Evolutionary conservation across 2,329 filamentous ascomycete genomes (phyloP), one percentile per base, ranked within the genome.

Genomic region (Elsinoe batatas): DNA sequence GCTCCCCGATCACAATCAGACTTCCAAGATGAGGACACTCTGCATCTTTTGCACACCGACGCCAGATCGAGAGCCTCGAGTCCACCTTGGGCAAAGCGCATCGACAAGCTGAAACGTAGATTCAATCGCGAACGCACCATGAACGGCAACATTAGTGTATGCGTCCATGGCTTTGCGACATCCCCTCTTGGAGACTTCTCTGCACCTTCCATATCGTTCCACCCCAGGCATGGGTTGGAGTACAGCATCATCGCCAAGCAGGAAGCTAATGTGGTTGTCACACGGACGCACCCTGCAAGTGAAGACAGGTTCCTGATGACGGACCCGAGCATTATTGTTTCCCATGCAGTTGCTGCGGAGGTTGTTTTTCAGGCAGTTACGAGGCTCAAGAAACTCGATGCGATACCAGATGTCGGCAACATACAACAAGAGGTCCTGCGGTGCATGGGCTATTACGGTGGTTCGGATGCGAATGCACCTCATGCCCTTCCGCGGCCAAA

Each of bases 151-250:
- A 72, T 74, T 6, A 65, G 72, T n/a, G 70, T 74, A 5, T 76
- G 76, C 58, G 70, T 75, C 6, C 82, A 78, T 75, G 81, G 81
- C 2, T 66, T 81, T 5, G 71, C 74, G 10, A 55, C 61, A 2
- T 74, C 74, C 13, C 75, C 76, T 15, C 63, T 75, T 15, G 71
- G 73, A 18, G 74, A 75, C 30, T 72, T 74, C 20, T 64, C 75
- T 12, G 79, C 76, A 4, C 70, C 71, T 3, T 77, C 74, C 56
- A 69, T 76, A 46, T 78, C 75, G 1, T 61, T 79, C 26, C 78
- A 83, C 62, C 79, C 80, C 0, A 77, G 73, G 3, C 76, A 82
- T 62, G 76, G 78, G 68, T 68, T 81, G 12, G 77, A 82, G 58
- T 82, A 82, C 62, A 72, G 72, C 0, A 76, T 76, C 5, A 65